Conservation (phyloP, 2,329 filamentous ascomycete species). For the Zymoseptoria ardabiliae region DNA sequence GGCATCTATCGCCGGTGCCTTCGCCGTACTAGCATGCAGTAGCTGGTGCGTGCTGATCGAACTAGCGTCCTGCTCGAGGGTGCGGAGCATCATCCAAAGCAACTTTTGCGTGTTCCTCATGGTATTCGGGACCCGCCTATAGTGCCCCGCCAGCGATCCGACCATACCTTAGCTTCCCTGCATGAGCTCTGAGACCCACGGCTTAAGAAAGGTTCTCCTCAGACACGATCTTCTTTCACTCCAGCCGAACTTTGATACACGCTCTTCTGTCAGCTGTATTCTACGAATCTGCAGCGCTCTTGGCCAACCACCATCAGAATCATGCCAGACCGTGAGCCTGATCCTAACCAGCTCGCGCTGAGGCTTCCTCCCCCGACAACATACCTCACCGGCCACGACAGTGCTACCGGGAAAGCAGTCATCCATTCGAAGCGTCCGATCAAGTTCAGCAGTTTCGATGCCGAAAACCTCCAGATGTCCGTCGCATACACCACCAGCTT, state of each 20-base stretch:
- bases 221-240: too few species aligned
- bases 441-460: conserved; percentile 30
- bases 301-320: background rate
- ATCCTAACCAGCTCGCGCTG: conserved; percentile 23
- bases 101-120: too few species aligned
- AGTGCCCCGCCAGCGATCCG: background rate
- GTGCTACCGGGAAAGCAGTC: conserved; percentile 27
- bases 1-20: conserved; percentile 55
- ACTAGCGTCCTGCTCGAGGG: background rate
- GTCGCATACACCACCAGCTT: conserved; percentile 47
- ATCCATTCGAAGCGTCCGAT: conserved; percentile 27
- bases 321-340: conserved; percentile 19
- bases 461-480: conserved; percentile 42
- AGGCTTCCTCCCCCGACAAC: conserved; percentile 27
- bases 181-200: background rate
- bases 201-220: background rate
- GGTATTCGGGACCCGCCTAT: too few species aligned
- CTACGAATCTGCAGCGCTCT: background rate
- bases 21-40: conserved; percentile 17
- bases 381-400: conserved; percentile 30
- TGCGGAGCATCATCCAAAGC: too few species aligned
- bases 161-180: background rate
- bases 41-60: too few species aligned
- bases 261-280: too few species aligned
- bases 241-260: too few species aligned